Percentiles rank a stretch among this genome's conserved stretches.
Evolutionary conservation across 2,329 filamentous ascomycete species (phyloP).

Genomic region (Diaporthe amygdali): DNA sequence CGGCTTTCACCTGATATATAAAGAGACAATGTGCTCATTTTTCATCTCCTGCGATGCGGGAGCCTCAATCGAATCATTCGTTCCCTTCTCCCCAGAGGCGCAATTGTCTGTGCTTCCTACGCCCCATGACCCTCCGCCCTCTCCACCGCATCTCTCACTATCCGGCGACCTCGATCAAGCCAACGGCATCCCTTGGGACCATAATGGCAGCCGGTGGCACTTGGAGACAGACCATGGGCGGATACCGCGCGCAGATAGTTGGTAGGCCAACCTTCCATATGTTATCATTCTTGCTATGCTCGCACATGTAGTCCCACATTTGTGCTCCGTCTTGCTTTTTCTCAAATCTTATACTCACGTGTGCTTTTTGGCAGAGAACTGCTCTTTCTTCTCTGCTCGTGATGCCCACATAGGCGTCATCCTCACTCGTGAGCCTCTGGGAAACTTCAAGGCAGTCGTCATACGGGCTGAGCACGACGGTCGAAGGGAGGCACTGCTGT

Average conservation of each 20-base stretch:
- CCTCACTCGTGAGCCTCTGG: constrained; percentile 32
- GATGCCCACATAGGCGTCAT: constrained; percentile 29
- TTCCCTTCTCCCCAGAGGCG: not conserved
- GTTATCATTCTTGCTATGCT: not conserved
- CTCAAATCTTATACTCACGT: not conserved
- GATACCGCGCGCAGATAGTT: constrained; percentile 18
- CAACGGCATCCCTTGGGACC: not conserved
- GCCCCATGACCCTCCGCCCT: constrained; percentile 22
- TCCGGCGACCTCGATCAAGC: not conserved
- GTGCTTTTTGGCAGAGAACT: constrained; percentile 32
- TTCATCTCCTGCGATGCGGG: not conserved
- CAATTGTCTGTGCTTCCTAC: not conserved
- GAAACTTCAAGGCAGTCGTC: constrained; percentile 33
- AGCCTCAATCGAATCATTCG: not conserved
- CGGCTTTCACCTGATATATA: constrained; percentile 13
- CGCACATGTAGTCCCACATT: not conserved
- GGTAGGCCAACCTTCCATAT: constrained; percentile 3
- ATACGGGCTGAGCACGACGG: constrained; percentile 29
- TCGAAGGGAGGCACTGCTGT: constrained; percentile 35
- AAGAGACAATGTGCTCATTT: constrained; percentile 18
- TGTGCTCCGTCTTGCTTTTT: not conserved
- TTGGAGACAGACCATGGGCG: constrained; percentile 3
- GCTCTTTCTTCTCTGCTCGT: constrained; percentile 31
- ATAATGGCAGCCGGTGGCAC: constrained; percentile 7
- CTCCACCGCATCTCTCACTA: not conserved